phyloP scores from a whole-genome alignment of 2,329 filamentous ascomycete species.

The Sarocladium brachiariae region DNA sequence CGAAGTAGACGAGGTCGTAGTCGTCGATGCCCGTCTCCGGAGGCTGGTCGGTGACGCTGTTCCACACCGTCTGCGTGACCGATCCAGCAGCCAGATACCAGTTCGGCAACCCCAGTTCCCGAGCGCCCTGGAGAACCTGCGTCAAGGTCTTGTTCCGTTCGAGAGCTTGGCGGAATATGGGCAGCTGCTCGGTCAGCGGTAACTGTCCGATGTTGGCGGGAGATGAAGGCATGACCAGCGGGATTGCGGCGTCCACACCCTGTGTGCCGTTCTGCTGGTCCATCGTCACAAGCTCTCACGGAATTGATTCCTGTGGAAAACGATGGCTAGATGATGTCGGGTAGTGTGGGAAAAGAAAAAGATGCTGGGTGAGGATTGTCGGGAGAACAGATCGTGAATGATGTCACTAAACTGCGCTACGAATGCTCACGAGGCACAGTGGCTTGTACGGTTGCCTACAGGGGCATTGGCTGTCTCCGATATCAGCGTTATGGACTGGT shows the following conservation, averaged over 20 bases:
- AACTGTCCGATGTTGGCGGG: constrained; percentile 14
- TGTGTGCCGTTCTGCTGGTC: too few relatives aligned
- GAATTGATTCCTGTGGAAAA: too few relatives aligned
- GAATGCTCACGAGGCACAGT: not conserved
- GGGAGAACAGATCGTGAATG: constrained; percentile 9
- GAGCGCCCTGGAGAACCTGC: constrained; percentile 20
- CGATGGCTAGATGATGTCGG: not conserved
- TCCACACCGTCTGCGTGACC: constrained; percentile 33
- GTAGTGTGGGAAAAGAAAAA: not conserved
- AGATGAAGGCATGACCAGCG: not conserved
- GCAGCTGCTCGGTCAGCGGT: constrained; percentile 20
- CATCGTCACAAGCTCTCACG: too few relatives aligned
- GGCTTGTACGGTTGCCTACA: not conserved
- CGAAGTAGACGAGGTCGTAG: constrained; percentile 31
- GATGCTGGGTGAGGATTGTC: too few relatives aligned
- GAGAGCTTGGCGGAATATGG: constrained; percentile 17
- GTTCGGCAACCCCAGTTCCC: constrained; percentile 21
- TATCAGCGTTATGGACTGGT: too few relatives aligned
- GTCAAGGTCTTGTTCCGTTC: constrained; percentile 22
- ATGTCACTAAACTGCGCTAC: not conserved
- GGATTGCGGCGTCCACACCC: not conserved
- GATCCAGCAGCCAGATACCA: constrained; percentile 26
- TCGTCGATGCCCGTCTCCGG: constrained; percentile 28
- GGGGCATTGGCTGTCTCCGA: too few relatives aligned
- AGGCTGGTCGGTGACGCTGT: constrained; percentile 20